Percentiles rank a stretch among this genome's conserved stretches.
These are phyloP conservation scores for Peronospora belbahrii DNA, from an alignment of 352 stramenopile species.

Conservation along the genomic window DNA sequence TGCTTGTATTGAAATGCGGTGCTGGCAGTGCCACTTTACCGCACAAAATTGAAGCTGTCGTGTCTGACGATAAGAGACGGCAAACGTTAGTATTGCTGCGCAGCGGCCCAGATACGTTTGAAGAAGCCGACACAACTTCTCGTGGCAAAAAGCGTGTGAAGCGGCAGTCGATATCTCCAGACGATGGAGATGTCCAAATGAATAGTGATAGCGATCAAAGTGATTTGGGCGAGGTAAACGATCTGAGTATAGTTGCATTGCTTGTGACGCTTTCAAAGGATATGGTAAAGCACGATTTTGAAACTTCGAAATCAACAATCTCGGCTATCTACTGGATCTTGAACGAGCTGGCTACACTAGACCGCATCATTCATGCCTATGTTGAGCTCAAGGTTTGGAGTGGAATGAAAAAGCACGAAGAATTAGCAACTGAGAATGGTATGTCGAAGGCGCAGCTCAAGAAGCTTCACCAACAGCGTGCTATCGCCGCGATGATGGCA, in stretches of 20 bases:
- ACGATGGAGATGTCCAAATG: slow-evolving; percentile 58
- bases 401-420: slow-evolving; percentile 54
- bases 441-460: slow-evolving; percentile 66
- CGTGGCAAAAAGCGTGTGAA: slow-evolving; percentile 68
- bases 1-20: slow-evolving; percentile 50
- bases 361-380: slow-evolving; percentile 41
- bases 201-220: slow-evolving; percentile 64
- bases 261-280: slow-evolving; percentile 56
- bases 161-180: slow-evolving; percentile 35
- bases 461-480: slow-evolving; percentile 74
- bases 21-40: slow-evolving; percentile 2
- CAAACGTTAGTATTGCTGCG: slow-evolving; percentile 42
- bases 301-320: slow-evolving; percentile 70
- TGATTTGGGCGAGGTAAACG: slow-evolving; percentile 45
- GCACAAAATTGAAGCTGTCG: slow-evolving; percentile 22
- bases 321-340: slow-evolving; percentile 80
- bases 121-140: slow-evolving; percentile 38
- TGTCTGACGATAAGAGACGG: slow-evolving; percentile 41
- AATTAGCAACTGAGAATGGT: slow-evolving; percentile 38
- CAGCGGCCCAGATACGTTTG: slow-evolving; percentile 52
- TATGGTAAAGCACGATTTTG: slow-evolving; percentile 68
- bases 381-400: slow-evolving; percentile 58
- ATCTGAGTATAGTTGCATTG: slow-evolving; percentile 53
- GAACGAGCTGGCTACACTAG: slow-evolving; percentile 47
- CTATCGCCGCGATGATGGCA: slow-evolving; percentile 80